Evolutionary conservation across 129 eudicot genomes (phyloP).

Genomic region (Arctium minus): DNA sequence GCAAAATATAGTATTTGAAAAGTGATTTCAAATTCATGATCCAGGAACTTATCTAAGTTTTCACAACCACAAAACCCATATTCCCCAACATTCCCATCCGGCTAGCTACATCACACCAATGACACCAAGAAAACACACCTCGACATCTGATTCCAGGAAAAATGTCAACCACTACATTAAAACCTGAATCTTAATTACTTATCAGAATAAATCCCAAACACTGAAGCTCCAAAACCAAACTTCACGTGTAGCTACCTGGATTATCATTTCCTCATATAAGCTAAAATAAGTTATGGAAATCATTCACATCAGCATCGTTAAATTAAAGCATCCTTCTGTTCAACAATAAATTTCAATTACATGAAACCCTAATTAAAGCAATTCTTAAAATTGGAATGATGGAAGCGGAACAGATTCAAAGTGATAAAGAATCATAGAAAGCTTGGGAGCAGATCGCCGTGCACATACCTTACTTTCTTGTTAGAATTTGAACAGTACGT

Average conservation of each 20-base stretch:
- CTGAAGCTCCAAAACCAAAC: slow-evolving; percentile 7
- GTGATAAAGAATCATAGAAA: not conserved
- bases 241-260: not conserved
- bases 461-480: slow-evolving; percentile 19
- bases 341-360: not conserved
- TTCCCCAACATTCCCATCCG: not conserved
- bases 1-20: too few species aligned
- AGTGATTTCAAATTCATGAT: too few species aligned
- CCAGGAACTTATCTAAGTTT: too few species aligned
- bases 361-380: slow-evolving; percentile 27
- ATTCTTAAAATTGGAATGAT: not conserved
- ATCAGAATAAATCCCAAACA: slow-evolving; percentile 10
- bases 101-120: slow-evolving; percentile 10
- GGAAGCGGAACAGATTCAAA: not conserved
- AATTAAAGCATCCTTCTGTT: not conserved
- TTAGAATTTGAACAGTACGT: slow-evolving; percentile 8
- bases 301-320: not conserved
- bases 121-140: not conserved
- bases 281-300: slow-evolving; percentile 5
- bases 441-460: not conserved
- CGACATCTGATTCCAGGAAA: not conserved
- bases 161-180: not conserved
- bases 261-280: slow-evolving; percentile 2
- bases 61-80: too few species aligned
- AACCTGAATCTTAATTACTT: not conserved